phyloP scores from a whole-genome alignment of 2,329 filamentous ascomycete genomes.

The Diaporthe eres region DNA sequence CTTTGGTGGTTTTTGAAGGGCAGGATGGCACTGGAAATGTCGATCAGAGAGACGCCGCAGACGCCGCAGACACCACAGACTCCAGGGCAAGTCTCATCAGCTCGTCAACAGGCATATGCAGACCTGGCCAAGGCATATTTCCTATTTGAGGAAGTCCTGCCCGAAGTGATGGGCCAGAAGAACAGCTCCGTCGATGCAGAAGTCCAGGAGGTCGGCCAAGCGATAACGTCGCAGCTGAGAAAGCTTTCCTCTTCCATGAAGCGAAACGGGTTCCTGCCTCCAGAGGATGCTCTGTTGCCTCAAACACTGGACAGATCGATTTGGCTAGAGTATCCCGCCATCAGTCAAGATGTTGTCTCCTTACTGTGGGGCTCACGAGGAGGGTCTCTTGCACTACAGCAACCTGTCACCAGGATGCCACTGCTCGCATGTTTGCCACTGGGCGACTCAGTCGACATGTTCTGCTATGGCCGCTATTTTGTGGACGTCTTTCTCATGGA shows the following conservation, averaged over 20 bases:
- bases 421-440: slow-evolving; percentile 81
- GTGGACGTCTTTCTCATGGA: slow-evolving; percentile 83
- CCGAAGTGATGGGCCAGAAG: slow-evolving; percentile 62
- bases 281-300: slow-evolving; percentile 77
- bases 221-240: slow-evolving; percentile 75
- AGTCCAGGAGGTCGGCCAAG: slow-evolving; percentile 67
- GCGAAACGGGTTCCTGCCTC: slow-evolving; percentile 83
- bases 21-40: slow-evolving; percentile 79
- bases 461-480: slow-evolving; percentile 84
- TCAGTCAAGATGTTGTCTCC: slow-evolving; percentile 79
- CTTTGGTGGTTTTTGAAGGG: slow-evolving; percentile 94
- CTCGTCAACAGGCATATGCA: slow-evolving; percentile 83
- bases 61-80: slow-evolving; percentile 67
- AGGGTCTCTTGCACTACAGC: slow-evolving; percentile 64
- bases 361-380: slow-evolving; percentile 76
- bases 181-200: slow-evolving; percentile 60
- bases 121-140: slow-evolving; percentile 90
- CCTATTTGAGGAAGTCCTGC: slow-evolving; percentile 74
- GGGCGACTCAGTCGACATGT: slow-evolving; percentile 79
- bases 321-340: slow-evolving; percentile 83
- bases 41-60: slow-evolving; percentile 75
- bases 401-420: slow-evolving; percentile 61
- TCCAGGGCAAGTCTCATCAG: slow-evolving; percentile 67
- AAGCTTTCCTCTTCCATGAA: slow-evolving; percentile 87
- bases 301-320: slow-evolving; percentile 85